These are phyloP conservation scores for Corylus heterophylla DNA, from an alignment of 306 rosid genomes.

Conservation along the genomic window DNA sequence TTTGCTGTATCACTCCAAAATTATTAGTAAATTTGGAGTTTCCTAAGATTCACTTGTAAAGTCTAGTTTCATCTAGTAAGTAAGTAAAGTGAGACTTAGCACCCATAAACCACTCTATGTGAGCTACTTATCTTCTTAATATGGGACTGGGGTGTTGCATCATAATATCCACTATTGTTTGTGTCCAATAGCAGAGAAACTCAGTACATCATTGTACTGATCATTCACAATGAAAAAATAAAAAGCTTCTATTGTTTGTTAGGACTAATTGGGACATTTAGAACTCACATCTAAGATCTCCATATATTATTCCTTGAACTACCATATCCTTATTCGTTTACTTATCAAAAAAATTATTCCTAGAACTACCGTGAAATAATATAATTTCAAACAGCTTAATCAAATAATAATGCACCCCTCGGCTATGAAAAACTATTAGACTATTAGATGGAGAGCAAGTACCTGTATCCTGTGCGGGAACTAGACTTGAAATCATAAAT, in stretches of 20 bases:
- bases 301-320: constrained; percentile 10
- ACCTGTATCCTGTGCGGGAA: constrained; percentile 95
- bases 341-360: background rate
- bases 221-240: background rate
- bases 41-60: too few species aligned
- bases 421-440: constrained; percentile 23
- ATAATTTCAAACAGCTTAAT: constrained; percentile 4
- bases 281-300: constrained; percentile 1
- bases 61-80: too few species aligned
- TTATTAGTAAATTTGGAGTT: too few species aligned
- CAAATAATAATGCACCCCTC: constrained; percentile 5
- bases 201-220: background rate
- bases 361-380: constrained; percentile 3
- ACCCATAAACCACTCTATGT: too few species aligned
- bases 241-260: background rate
- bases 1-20: too few species aligned
- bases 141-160: too few species aligned
- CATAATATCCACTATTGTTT: background rate
- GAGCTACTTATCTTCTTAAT: too few species aligned
- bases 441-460: constrained; percentile 25
- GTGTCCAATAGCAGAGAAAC: background rate
- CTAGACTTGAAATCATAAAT: constrained; percentile 96
- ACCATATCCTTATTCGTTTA: background rate
- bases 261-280: background rate
- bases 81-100: too few species aligned